These are phyloP conservation scores for Podaxis pistillaris DNA, from an alignment of 768 basidiomycete species.

Conservation along the genomic window DNA sequence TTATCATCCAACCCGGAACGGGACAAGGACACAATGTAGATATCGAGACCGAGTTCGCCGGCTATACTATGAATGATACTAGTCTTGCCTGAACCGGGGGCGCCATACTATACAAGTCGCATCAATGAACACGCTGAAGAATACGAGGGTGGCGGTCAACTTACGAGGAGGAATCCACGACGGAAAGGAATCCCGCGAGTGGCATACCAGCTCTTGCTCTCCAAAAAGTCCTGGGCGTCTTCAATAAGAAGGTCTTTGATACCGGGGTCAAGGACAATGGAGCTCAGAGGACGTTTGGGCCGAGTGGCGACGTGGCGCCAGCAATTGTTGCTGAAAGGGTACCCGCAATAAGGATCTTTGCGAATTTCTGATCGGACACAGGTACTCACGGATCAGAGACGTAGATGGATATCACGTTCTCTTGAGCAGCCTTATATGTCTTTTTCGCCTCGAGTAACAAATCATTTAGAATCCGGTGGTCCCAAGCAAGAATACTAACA, in stretches of 20 bases:
- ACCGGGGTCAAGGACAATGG: constrained; percentile 71
- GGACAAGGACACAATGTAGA: constrained; percentile 72
- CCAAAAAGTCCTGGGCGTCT: constrained; percentile 71
- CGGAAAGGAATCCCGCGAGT: constrained; percentile 81
- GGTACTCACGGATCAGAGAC: constrained; percentile 40
- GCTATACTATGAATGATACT: constrained; percentile 75
- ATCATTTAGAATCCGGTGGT: constrained; percentile 43
- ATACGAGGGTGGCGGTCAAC: constrained; percentile 1
- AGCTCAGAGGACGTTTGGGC: constrained; percentile 62
- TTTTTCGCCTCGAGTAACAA: constrained; percentile 56
- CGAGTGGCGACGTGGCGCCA: constrained; percentile 60
- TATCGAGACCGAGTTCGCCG: constrained; percentile 69
- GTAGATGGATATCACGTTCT: constrained; percentile 52
- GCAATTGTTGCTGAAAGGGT: constrained; percentile 25
- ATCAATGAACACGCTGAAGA: not conserved
- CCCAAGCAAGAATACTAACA: constrained; percentile 48
- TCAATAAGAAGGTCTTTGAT: constrained; percentile 62
- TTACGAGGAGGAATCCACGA: constrained; percentile 67
- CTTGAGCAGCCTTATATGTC: constrained; percentile 46
- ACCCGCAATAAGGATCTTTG: no score
- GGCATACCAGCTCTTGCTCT: constrained; percentile 69
- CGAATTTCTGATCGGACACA: not conserved
- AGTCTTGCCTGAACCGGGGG: constrained; percentile 78
- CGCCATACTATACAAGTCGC: constrained; percentile 51
- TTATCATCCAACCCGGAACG: constrained; percentile 63